Evolutionary conservation across 1,139 yeast species (phyloP).

Genomic region (Yamadazyma spencermartinsiae): DNA sequence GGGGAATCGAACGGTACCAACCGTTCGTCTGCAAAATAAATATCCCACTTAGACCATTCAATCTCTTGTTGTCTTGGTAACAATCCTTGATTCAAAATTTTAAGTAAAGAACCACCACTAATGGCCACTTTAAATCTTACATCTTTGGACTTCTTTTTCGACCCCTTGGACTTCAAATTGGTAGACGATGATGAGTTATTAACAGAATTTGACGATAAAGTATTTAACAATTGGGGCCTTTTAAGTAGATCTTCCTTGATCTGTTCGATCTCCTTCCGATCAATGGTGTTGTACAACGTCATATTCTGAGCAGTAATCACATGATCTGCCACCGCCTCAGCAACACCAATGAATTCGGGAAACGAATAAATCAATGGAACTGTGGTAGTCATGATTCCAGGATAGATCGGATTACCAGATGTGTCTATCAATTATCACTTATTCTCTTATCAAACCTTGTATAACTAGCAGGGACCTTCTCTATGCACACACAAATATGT

Average conservation of each 20-base stretch:
- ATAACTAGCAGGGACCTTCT: no score
- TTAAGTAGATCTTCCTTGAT: constrained; percentile 18
- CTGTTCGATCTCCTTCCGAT: constrained; percentile 31
- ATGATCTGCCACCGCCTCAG: constrained; percentile 93
- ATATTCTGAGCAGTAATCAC: constrained; percentile 78
- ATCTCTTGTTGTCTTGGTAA: constrained; percentile 65
- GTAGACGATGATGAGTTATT: constrained; percentile 9
- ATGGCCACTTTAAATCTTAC: constrained; percentile 85
- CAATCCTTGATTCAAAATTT: constrained; percentile 83
- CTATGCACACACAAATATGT: no score
- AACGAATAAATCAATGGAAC: constrained; percentile 91
- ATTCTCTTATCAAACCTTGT: no score
- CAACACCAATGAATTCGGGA: constrained; percentile 85
- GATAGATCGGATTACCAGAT: no score
- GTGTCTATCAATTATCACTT: no score
- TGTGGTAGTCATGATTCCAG: constrained; percentile 75
- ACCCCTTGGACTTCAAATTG: constrained; percentile 27
- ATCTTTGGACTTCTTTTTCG: constrained; percentile 50
- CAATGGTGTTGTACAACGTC: constrained; percentile 56
- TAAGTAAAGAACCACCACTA: constrained; percentile 88
- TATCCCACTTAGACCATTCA: constrained; percentile 94
- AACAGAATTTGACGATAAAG: constrained; percentile 16
- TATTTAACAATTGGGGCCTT: constrained; percentile 21
- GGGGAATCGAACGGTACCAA: constrained; percentile 82
- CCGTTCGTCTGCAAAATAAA: constrained; percentile 95